Evolutionary conservation across 2,329 filamentous ascomycete species (phyloP).

Genomic region (Phaeosphaeria sp.): DNA sequence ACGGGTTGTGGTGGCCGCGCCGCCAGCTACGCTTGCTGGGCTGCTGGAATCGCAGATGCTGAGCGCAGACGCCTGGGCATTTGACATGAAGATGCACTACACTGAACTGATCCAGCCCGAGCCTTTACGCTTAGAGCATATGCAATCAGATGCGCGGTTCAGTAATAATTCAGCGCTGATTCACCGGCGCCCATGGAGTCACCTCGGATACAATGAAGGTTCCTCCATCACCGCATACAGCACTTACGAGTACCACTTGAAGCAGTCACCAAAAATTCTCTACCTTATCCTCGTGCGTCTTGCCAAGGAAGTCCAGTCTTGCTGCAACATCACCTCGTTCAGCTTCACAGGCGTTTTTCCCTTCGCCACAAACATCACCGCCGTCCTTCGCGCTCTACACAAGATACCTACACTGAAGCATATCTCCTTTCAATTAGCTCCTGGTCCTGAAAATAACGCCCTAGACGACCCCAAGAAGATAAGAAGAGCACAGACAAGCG

Average conservation of each 20-base stretch:
- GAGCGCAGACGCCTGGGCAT: slow-evolving; percentile 67
- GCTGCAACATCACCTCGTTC: slow-evolving; percentile 54
- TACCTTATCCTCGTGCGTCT: slow-evolving; percentile 53
- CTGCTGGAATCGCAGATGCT: slow-evolving; percentile 65
- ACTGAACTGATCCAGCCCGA: slow-evolving; percentile 53
- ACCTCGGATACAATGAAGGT: slow-evolving; percentile 74
- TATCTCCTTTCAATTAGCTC: slow-evolving; percentile 52
- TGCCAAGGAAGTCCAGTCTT: slow-evolving; percentile 27
- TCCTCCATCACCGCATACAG: slow-evolving; percentile 75
- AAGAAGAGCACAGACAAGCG: slow-evolving; percentile 50
- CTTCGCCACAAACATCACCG: slow-evolving; percentile 63
- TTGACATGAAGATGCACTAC: slow-evolving; percentile 68
- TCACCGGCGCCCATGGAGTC: slow-evolving; percentile 67
- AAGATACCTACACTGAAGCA: slow-evolving; percentile 39
- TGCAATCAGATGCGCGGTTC: slow-evolving; percentile 17
- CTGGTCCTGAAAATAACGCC: slow-evolving; percentile 48
- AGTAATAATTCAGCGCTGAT: slow-evolving; percentile 54
- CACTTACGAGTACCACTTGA: slow-evolving; percentile 74
- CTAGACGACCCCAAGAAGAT: slow-evolving; percentile 47
- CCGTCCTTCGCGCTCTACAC: slow-evolving; percentile 31
- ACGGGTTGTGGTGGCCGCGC: slow-evolving; percentile 55
- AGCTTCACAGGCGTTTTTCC: slow-evolving; percentile 73
- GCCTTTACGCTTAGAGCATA: slow-evolving; percentile 11
- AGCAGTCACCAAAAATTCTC: slow-evolving; percentile 67
- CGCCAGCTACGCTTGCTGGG: slow-evolving; percentile 67